Base-by-base conservation (phyloP, 1,284 basidiomycete genomes). In the Sporisorium sorghi region DNA sequence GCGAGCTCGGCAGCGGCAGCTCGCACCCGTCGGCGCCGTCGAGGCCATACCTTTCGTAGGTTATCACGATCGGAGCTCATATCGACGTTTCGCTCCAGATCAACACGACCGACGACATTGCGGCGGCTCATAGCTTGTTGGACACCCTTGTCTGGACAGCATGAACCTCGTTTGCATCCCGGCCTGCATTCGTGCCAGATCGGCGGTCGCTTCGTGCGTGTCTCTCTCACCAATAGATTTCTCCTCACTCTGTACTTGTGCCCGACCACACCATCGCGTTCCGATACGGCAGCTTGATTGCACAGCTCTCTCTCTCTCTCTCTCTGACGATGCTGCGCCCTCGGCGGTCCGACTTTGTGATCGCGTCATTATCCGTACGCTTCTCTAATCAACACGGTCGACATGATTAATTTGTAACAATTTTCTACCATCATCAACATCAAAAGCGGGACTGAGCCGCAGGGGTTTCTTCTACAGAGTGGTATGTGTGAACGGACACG, bases 31-130 rank as follows among this genome's bases (percentile, higher is more conserved):
- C 49, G n/a, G 37, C 55, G 23, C 56, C 51, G 23, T 40, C 51
- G 1, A 53, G 60, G 43, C 57, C 56, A 1, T 59, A 70, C 43
- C 28, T 70, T 24, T 63, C 67, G 12, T 70, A 42, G 40, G n/a
- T 30, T 12, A 9, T 23, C 26, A 21, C 32, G 14, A 37, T 26
- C 48, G 23, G 21, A 24, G 21, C 2, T 24, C 23, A 19, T 11
- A 4, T 6, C 17, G 12, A 2, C 5, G 28, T 8, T 17, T 46
- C 15, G 1, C 14, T 33, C 17, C 23, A 49, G 19, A 49, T 10
- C 46, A 23, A 30, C 46, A 30, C 28, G n/a, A n/a, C n/a, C n/a
- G n/a, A n/a, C n/a, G n/a, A n/a, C n/a, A n/a, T n/a, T n/a, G n/a
- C n/a, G n/a, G n/a, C n/a, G n/a, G n/a, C n/a, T n/a, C n/a, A n/a